Percentiles rank a stretch among this genome's conserved stretches.
These are phyloP conservation scores for Rhizoclosmatium sp. DNA, from an alignment of 192 early-diverging fungal species.

Conservation along the genomic window DNA sequence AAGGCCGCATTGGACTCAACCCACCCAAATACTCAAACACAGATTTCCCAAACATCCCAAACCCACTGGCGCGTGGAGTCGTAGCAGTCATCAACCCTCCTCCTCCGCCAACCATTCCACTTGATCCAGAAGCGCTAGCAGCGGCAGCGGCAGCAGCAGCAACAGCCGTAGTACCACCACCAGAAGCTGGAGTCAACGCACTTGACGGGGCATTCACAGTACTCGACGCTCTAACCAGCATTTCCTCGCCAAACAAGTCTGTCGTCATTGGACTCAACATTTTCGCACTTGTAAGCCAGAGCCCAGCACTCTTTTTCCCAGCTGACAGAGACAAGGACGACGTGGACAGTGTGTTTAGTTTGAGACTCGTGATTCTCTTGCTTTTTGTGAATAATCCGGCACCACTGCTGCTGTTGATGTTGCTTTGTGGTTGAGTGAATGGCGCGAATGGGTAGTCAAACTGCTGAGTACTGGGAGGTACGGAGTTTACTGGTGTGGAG, in stretches of 20 bases:
- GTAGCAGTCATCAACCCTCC: background rate
- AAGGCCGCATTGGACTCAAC: background rate
- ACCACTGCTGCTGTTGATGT: too few relatives aligned
- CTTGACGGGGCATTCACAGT: background rate
- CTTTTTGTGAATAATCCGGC: background rate
- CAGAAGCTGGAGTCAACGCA: too few relatives aligned
- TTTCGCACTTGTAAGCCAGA: conserved; percentile 6
- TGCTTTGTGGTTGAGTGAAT: too few relatives aligned
- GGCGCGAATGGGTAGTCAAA: too few relatives aligned
- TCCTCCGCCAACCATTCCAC: too few relatives aligned
- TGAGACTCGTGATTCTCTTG: background rate
- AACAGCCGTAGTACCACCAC: too few relatives aligned
- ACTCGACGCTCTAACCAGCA: background rate
- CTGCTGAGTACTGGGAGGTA: too few relatives aligned
- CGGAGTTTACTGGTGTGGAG: too few relatives aligned
- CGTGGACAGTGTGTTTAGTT: background rate
- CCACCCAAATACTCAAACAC: background rate
- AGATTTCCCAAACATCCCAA: background rate
- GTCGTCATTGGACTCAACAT: background rate
- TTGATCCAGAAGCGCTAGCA: too few relatives aligned
- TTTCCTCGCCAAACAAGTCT: background rate
- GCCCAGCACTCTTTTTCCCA: background rate
- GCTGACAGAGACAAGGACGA: background rate
- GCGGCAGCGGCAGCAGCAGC: too few relatives aligned
- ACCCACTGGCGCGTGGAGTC: background rate